Base-by-base conservation (phyloP, 2,329 filamentous ascomycete species). In the Tolypocladium ovalisporum region DNA sequence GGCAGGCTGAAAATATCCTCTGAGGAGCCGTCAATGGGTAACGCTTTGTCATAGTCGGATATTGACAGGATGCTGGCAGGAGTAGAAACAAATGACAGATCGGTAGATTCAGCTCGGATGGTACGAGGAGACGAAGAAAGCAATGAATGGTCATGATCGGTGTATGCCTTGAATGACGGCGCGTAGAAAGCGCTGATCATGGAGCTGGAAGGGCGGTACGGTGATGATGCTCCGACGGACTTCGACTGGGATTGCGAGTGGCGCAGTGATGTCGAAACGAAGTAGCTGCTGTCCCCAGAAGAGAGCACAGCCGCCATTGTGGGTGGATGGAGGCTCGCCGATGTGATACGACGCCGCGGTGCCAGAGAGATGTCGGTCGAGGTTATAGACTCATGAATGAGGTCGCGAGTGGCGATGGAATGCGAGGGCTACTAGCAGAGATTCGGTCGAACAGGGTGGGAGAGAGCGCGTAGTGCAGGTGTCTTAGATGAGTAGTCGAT, bases 31-130 rank as follows among this genome's bases (percentile, higher is more conserved):
- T 80, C 73, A 51, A 78, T 71, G 47, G 75, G 68, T 56, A 80
- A 70, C 13, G 65, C 59, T 51, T 79, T 76, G 54, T 84, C 81
- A 64, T 75, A 80, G 58, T 81, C 79, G 52, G 79, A 81, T 56
- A 87, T 71, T 15, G 84, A 87, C 56, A 86, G 71, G 62, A 80
- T 86, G 64, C 83, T 85, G 22, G 81, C 79, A 5, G 84, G 80
- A 3, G 84, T 88, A 2, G 85, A 87, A 29, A 78, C 76, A 66
- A 79, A 82, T 2, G 84, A 86, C 4, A 79, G 77, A 57, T 79
- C 74, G 27, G 73, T 84, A 68, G 73, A 82, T 61, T 82, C 81
- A 56, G 73, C 73, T 56, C 78, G 76, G 39, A 77, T 60, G 17
- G 77, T 77, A 32, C 75, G 75, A 34, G 83, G 82, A 36, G 82